phyloP scores from a whole-genome alignment of 2,329 filamentous ascomycete genomes.

The Bipolaris gigantea region DNA sequence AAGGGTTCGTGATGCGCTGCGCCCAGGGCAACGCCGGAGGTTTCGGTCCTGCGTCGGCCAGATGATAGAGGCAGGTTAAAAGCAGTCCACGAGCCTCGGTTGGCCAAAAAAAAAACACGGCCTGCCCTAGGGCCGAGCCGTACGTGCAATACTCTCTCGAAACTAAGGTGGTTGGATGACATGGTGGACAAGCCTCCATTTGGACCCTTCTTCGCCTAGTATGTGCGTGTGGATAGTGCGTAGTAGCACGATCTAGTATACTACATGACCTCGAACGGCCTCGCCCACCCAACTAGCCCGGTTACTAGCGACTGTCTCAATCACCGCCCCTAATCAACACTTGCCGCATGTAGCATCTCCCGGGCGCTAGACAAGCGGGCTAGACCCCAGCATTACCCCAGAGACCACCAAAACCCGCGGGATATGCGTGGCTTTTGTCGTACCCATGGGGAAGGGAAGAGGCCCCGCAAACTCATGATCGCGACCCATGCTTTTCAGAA shows the following conservation, averaged over 20 bases:
- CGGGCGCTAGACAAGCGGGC: neutral
- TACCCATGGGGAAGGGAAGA: slow-evolving; percentile 7
- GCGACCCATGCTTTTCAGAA: neutral
- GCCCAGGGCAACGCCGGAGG: neutral
- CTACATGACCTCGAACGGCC: neutral
- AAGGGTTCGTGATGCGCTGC: neutral
- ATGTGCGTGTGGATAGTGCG: neutral
- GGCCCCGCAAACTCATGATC: neutral
- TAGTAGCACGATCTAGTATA: neutral
- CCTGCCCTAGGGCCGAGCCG: neutral
- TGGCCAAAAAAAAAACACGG: neutral
- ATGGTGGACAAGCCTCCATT: neutral
- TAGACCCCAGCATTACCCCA: neutral
- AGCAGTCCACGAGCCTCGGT: neutral
- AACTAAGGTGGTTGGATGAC: neutral
- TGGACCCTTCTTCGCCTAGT: neutral
- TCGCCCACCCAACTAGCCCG: neutral
- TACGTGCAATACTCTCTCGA: neutral
- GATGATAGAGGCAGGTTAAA: neutral
- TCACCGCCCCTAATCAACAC: neutral
- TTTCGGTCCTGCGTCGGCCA: slow-evolving; percentile 2
- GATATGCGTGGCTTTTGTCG: slow-evolving; percentile 2
- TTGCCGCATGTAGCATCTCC: neutral
- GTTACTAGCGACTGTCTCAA: neutral
- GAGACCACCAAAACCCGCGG: slow-evolving; percentile 9